These are phyloP conservation scores for Lupinus albus DNA, from an alignment of 306 rosid genomes.

Conservation along the genomic window DNA sequence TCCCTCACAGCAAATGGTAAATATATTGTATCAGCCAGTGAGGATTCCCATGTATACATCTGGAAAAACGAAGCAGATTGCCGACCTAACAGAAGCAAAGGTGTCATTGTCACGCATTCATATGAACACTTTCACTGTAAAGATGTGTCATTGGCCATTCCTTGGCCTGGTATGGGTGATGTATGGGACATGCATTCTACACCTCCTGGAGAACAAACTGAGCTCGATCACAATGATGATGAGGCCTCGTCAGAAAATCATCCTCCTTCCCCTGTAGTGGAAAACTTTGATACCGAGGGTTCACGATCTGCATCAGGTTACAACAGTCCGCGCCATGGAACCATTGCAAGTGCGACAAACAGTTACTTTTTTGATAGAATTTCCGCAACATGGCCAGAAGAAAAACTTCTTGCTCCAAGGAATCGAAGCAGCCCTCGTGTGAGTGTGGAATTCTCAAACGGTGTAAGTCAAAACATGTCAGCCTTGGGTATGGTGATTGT, in stretches of 20 bases:
- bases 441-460: conserved; percentile 63
- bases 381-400: conserved; percentile 96
- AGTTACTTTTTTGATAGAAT: conserved; percentile 88
- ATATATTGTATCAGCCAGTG: conserved; percentile 88
- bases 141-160: conserved; percentile 84
- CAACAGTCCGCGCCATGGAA: conserved; percentile 79
- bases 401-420: conserved; percentile 71
- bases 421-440: conserved; percentile 72
- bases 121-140: conserved; percentile 94
- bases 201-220: conserved; percentile 52
- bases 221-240: conserved; percentile 55
- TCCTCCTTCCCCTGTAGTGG: conserved; percentile 93
- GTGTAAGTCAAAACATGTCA: conserved; percentile 60
- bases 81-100: conserved; percentile 80
- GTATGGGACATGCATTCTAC: conserved; percentile 64
- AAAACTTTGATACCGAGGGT: conserved; percentile 49
- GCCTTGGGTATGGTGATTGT: conserved; percentile 99
- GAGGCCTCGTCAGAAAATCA: conserved; percentile 72
- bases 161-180: conserved; percentile 91
- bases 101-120: conserved; percentile 66
- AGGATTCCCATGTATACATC: conserved; percentile 87
- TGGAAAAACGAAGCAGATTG: conserved; percentile 96
- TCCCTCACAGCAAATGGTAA: conserved; percentile 79
- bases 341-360: conserved; percentile 80
- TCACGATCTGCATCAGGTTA: conserved; percentile 55